phyloP scores from a whole-genome alignment of 257 asterid species.

The Gentiana macrophylla region DNA sequence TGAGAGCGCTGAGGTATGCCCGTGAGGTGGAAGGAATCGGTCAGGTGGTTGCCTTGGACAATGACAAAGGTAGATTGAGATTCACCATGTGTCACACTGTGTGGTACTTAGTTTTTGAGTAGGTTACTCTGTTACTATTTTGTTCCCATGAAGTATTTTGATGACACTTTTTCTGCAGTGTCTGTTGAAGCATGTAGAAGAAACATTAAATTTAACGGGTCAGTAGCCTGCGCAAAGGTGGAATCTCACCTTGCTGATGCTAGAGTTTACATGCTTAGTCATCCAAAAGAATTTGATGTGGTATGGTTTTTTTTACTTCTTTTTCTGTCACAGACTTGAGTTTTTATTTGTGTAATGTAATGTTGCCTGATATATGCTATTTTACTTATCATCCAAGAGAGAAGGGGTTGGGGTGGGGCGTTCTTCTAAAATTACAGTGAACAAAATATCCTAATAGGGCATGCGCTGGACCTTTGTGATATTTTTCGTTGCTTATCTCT shows the following conservation, averaged over 20 bases:
- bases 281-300: slow-evolving; percentile 95
- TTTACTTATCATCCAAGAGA: too few species aligned
- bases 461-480: not conserved
- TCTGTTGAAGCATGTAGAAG: slow-evolving; percentile 93
- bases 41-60: slow-evolving; percentile 90
- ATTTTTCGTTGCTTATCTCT: not conserved
- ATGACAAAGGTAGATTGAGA: slow-evolving; percentile 55
- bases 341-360: not conserved
- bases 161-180: slow-evolving; percentile 33
- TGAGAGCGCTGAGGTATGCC: slow-evolving; percentile 90
- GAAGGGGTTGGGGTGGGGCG: too few species aligned
- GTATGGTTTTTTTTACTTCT: slow-evolving; percentile 27
- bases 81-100: not conserved
- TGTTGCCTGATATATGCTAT: not conserved
- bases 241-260: slow-evolving; percentile 86
- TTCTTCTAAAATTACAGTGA: not conserved
- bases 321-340: not conserved
- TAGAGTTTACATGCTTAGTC: slow-evolving; percentile 88
- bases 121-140: not conserved
- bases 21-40: slow-evolving; percentile 88
- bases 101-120: not conserved
- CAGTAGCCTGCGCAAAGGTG: slow-evolving; percentile 78
- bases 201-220: slow-evolving; percentile 90
- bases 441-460: not conserved
- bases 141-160: slow-evolving; percentile 5